Evolutionary conservation across 331 rosid genomes (phyloP).

Genomic region (Stylosanthes scabra): DNA sequence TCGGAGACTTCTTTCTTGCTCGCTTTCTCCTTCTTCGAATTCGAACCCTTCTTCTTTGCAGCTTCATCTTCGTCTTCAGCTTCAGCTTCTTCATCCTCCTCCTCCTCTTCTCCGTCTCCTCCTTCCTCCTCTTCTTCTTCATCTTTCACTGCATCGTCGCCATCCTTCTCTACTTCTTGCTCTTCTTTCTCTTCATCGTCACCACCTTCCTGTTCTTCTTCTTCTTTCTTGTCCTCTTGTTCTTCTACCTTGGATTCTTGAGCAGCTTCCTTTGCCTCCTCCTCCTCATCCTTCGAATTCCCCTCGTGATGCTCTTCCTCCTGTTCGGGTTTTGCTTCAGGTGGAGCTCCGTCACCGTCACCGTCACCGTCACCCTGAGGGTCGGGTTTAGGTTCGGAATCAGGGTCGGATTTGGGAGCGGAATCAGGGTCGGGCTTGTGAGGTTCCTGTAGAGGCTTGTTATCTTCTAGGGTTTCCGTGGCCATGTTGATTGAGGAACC

Average conservation of each 20-base stretch:
- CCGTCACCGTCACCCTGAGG: too few species aligned
- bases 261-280: not conserved
- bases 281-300: conserved; percentile 12
- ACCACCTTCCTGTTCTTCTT: conserved; percentile 21
- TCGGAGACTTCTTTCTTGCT: conserved; percentile 32
- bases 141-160: not conserved
- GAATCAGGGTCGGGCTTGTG: not conserved
- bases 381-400: not conserved
- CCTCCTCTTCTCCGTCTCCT: not conserved
- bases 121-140: conserved; percentile 15
- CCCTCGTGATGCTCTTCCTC: not conserved
- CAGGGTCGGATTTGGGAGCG: not conserved
- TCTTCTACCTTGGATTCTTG: conserved; percentile 33
- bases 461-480: conserved; percentile 72
- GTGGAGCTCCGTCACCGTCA: not conserved
- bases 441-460: conserved; percentile 43
- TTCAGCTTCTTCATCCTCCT: not conserved
- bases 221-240: not conserved
- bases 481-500: conserved; percentile 62
- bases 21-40: conserved; percentile 33
- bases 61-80: conserved; percentile 12
- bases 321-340: not conserved
- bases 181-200: not conserved
- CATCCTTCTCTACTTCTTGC: conserved; percentile 20
- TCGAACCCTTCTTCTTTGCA: conserved; percentile 20